Conservation (phyloP, 805 yeast genomes). For the Kazachstania taianensis region DNA sequence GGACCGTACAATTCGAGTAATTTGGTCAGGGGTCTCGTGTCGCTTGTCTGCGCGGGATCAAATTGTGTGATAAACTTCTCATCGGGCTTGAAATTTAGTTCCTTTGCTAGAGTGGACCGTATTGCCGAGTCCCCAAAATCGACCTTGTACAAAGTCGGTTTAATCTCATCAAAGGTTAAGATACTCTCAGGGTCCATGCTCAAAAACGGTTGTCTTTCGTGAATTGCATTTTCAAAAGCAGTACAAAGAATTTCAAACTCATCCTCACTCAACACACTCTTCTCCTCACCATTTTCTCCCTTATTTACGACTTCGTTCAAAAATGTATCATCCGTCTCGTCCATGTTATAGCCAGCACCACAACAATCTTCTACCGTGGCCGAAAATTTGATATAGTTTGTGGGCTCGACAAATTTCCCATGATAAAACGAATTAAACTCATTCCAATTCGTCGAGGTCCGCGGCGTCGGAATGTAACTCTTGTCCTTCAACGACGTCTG, state of each 20-base stretch:
- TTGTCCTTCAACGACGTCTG: conserved; percentile 33
- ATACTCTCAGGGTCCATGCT: conserved; percentile 77
- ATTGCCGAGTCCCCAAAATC: conserved; percentile 40
- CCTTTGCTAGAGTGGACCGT: conserved; percentile 46
- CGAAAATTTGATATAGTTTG: conserved; percentile 73
- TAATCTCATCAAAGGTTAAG: conserved; percentile 58
- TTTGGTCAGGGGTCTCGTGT: conserved; percentile 36
- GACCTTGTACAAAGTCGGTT: conserved; percentile 37
- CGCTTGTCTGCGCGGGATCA: conserved; percentile 29
- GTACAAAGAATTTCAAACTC: conserved; percentile 78
- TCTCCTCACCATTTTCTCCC: conserved; percentile 8
- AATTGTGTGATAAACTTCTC: conserved; percentile 50
- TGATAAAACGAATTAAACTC: conserved; percentile 66
- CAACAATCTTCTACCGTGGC: conserved; percentile 94
- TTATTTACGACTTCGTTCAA: conserved; percentile 36
- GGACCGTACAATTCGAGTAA: conserved; percentile 54
- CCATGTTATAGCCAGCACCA: conserved; percentile 82
- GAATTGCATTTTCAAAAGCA: conserved; percentile 61
- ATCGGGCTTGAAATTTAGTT: conserved; percentile 35
- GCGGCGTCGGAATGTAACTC: conserved; percentile 87
- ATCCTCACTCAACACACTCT: conserved; percentile 49
- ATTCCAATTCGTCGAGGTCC: conserved; percentile 75
- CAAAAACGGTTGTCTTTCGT: conserved; percentile 79
- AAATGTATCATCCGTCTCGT: conserved; percentile 74
- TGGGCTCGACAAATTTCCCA: conserved; percentile 60